Evolutionary conservation across 2,329 filamentous ascomycete species (phyloP), one percentile per base, ranked within the genome.

Genomic region (Diaporthe citriasiana): DNA sequence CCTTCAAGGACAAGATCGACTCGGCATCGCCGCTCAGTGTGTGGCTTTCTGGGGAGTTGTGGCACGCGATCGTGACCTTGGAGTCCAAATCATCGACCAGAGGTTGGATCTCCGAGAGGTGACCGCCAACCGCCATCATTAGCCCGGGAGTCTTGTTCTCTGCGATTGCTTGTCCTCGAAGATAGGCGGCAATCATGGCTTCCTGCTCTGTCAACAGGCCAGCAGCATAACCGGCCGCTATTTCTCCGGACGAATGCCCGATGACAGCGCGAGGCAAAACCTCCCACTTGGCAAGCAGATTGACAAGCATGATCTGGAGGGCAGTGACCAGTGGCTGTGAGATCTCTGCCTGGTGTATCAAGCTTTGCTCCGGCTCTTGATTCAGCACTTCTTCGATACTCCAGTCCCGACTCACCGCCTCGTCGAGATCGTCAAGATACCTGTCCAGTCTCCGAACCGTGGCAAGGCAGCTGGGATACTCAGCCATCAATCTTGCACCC

Each of bases 101-200:
- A 0, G 80, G 79, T 74, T 83, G 82, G n/a, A 84, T 82, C 51
- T 85, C 83, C 75, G 84, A 82, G 27, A 84, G 82, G 55, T 81
- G 84, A 1, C 83, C 82, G 1, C 87, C 89, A 7, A 90, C 87
- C 1, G 89, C 89, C 78, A 90, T 83, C 89, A 91, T 91, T 9
- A 84, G 81, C 0, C 89, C 89, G 6, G 80, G 2, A 17, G 33
- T 25, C 17, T 13, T 40, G 56, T 59, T 59, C 12, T 42, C 13
- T 22, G 56, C 2, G 33, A 59, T 51, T 13, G 53, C 55, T 22
- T 35, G 22, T n/a, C 66, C 66, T 4, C 66, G 45, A 25, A 35
- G 73, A 50, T 77, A 79, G 0, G 78, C 77, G 7, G 70, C 65
- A 1, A 59, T 47, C 22, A 80, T 78, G 12, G 78, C 76, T 15